Evolutionary conservation across 495 filamentous ascomycete species (phyloP), one percentile per base, ranked within the genome.

Genomic region (Endocarpon pusillum): DNA sequence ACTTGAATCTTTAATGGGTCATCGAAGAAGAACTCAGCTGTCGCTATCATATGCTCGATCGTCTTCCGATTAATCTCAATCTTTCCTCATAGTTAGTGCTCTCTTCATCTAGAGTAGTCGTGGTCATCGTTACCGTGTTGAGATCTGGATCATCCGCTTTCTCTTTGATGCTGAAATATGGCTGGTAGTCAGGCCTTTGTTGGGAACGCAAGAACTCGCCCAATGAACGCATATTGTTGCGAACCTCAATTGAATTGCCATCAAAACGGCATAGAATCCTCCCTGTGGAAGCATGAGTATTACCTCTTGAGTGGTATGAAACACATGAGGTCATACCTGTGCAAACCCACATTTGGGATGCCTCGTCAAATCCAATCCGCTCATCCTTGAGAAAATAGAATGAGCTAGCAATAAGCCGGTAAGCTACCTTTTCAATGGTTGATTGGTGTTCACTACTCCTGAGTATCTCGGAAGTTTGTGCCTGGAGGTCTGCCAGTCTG

Each of bases 391-490:
- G n/a, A 29, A 43, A 48, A 32, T 52, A 52, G 34, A 52, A 52
- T 3, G 30, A 39, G 32, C 37, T 44, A 22, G 48, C 48, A n/a
- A 52, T 34, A 3, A 52, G 33, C 6, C n/a, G 15, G 19, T 30
- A 31, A 14, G 44, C 48, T 15, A 48, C 32, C 19, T 25, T 23
- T 18, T 30, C 33, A 27, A 51, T 35, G n/a, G 33, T 19, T 12
- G 12, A 29, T 15, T 29, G 41, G 31, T 37, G 38, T 20, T 39
- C 19, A 9, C 23, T 12, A 3, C 20, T 30, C 12, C 21, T 36
- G 2, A 36, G 8, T 4, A 28, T 12, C 24, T 9, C 21, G 18
- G 8, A 12, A 21, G 21, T 24, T 20, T 9, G 11, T 4, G 19
- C 16, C 21, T 39, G 42, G 11, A 51, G 38, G 4, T 37, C 17